These are phyloP conservation scores for Dovyalis caffra DNA, from an alignment of 345 rosid genomes.

Conservation along the genomic window DNA sequence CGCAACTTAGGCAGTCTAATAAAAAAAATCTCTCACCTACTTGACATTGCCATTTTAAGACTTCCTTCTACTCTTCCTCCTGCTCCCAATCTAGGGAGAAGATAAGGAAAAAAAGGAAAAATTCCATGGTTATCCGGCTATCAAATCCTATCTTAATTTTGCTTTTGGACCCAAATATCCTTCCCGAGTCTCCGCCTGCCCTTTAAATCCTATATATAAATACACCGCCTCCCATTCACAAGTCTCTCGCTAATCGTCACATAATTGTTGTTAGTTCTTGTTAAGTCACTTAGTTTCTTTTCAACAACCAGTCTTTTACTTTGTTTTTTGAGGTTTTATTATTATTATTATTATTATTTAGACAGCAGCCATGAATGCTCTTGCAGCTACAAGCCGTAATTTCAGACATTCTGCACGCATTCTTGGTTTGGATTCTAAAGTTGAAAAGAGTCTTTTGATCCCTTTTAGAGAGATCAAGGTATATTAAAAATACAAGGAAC, in stretches of 20 bases:
- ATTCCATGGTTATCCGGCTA: not conserved
- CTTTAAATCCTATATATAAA: not conserved
- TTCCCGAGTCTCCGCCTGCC: not conserved
- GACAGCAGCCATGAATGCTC: constrained; percentile 69
- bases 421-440: constrained; percentile 88
- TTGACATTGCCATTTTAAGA: not conserved
- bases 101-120: not conserved
- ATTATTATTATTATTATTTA: not conserved
- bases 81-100: not conserved
- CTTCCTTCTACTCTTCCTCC: not conserved
- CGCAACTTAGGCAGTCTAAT: not conserved
- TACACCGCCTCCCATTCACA: not conserved
- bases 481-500: no score
- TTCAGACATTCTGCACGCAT: constrained; percentile 84
- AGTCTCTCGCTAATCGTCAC: not conserved
- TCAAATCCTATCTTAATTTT: not conserved
- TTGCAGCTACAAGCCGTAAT: constrained; percentile 90
- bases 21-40: not conserved
- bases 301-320: not conserved
- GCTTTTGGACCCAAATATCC: not conserved
- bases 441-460: constrained; percentile 82
- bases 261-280: not conserved
- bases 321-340: not conserved
- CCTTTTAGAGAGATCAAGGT: constrained; percentile 97
- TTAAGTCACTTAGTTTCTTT: not conserved